These are phyloP conservation scores for Ophiostoma ulmi DNA, from an alignment of 2,329 filamentous ascomycete species.

Conservation along the genomic window DNA sequence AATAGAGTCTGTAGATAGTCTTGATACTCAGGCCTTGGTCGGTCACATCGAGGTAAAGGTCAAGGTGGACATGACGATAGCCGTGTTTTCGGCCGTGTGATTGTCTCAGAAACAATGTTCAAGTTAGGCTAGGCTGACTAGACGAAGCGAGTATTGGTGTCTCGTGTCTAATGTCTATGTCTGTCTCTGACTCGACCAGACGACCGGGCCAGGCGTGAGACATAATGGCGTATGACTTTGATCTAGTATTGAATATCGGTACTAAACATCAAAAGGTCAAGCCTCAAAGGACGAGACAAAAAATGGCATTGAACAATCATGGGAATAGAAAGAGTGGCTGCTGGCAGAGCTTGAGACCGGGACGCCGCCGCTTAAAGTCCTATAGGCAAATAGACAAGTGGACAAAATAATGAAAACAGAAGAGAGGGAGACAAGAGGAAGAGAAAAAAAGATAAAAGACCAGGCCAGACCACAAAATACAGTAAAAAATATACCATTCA, in stretches of 20 bases:
- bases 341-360: background rate
- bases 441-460: background rate
- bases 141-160: background rate
- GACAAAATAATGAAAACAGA: background rate
- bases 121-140: background rate
- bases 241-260: too few relatives aligned
- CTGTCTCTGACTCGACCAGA: background rate
- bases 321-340: background rate
- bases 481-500: background rate
- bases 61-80: background rate
- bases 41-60: too few relatives aligned
- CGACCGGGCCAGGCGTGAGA: background rate
- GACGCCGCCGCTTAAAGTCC: background rate
- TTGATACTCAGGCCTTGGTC: background rate
- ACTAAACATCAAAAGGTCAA: background rate
- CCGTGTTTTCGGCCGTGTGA: background rate
- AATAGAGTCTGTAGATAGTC: background rate
- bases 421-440: background rate
- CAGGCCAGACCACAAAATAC: background rate
- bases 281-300: background rate
- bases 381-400: background rate
- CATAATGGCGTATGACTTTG: background rate
- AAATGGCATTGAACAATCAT: background rate
- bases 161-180: background rate
- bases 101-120: background rate